Evolutionary conservation across 306 rosid genomes (phyloP).

Genomic region (peach (Prunus persica)): Prunus_persica_NCBIv2 NC_034011.1:1498001-1498500

Average conservation of each 20-base stretch:
- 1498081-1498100: slow-evolving; percentile 88
- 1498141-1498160: slow-evolving; percentile 15
- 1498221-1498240: slow-evolving; percentile 99
- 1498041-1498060: slow-evolving; percentile 90
- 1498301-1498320: slow-evolving; percentile 10
- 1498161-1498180: slow-evolving; percentile 30
- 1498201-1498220: slow-evolving; percentile 99
- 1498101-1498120: slow-evolving; percentile 97
- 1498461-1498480: not conserved
- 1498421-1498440: no score
- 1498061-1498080: slow-evolving; percentile 96
- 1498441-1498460: no score
- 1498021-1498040: slow-evolving; percentile 1
- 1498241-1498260: slow-evolving; percentile 93
- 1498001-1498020: slow-evolving; percentile 2
- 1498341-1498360: slow-evolving; percentile 10
- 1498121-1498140: slow-evolving; percentile 75
- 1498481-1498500: not conserved
- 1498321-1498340: slow-evolving; percentile 2
- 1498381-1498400: no score
- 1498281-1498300: slow-evolving; percentile 32
- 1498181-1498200: slow-evolving; percentile 36
- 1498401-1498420: no score
- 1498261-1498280: slow-evolving; percentile 93
- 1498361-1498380: slow-evolving; percentile 10